Evolutionary conservation across 345 rosid genomes (phyloP).

Genomic region (Atalantia buxifolia): DNA sequence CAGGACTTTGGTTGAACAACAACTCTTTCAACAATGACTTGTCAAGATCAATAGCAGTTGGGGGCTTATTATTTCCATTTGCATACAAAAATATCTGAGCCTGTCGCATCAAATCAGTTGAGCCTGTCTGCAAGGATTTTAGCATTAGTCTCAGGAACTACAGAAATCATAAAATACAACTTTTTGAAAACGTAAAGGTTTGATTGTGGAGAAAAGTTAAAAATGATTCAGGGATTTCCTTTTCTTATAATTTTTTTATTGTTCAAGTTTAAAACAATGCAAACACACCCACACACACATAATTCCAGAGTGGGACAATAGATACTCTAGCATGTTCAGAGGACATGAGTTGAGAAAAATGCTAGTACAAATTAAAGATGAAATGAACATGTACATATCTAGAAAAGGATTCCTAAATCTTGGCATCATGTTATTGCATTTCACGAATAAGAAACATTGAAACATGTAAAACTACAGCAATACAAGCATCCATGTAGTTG

Average conservation of each 20-base stretch:
- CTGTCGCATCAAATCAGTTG: slow-evolving; percentile 64
- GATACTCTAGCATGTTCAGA: background rate
- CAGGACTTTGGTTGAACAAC: slow-evolving; percentile 79
- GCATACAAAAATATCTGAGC: slow-evolving; percentile 77
- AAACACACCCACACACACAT: background rate
- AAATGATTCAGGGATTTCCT: background rate
- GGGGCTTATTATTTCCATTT: slow-evolving; percentile 74
- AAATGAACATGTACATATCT: background rate
- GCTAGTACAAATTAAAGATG: background rate
- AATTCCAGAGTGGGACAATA: background rate
- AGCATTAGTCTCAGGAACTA: slow-evolving; percentile 3
- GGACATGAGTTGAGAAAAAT: background rate
- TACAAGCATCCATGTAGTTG: background rate
- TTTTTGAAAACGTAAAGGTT: background rate
- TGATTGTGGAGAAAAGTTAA: background rate
- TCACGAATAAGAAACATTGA: background rate
- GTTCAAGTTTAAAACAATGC: no score
- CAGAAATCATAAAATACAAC: background rate
- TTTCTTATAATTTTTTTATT: background rate
- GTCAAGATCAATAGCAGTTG: slow-evolving; percentile 88
- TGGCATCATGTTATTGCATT: background rate
- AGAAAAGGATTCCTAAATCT: background rate
- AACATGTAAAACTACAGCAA: background rate
- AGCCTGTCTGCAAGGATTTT: slow-evolving; percentile 52
- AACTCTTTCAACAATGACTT: slow-evolving; percentile 69